These are phyloP conservation scores for Macroventuria anomochaeta DNA, from an alignment of 2,329 filamentous ascomycete genomes.

Conservation along the genomic window DNA sequence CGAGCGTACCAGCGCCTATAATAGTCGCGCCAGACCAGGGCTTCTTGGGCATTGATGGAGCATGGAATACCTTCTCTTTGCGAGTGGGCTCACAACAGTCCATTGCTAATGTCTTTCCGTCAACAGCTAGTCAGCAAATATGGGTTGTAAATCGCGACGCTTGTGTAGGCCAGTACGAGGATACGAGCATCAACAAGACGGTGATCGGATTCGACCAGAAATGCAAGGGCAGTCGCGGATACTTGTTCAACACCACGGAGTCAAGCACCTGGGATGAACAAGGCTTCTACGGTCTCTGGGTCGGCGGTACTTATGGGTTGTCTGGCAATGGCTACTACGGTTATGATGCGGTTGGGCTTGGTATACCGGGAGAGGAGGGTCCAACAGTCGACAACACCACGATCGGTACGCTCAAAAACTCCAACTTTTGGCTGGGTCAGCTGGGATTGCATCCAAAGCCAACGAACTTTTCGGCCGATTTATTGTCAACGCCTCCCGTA, in stretches of 20 bases:
- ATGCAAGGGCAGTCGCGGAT: constrained; percentile 65
- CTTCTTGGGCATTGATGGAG: constrained; percentile 48
- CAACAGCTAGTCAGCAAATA: constrained; percentile 73
- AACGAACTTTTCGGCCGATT: constrained; percentile 58
- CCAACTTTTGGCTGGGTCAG: constrained; percentile 55
- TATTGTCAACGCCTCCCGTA: constrained; percentile 56
- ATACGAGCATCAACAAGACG: constrained; percentile 56
- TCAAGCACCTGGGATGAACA: constrained; percentile 66
- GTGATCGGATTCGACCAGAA: constrained; percentile 25
- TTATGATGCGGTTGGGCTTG: constrained; percentile 56
- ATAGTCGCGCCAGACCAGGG: constrained; percentile 46
- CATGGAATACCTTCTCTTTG: constrained; percentile 73
- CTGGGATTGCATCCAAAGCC: constrained; percentile 58
- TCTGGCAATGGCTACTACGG: constrained; percentile 70
- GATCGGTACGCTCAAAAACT: constrained; percentile 49
- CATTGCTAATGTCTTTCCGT: constrained; percentile 64
- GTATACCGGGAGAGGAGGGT: constrained; percentile 47
- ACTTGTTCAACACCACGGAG: constrained; percentile 60
- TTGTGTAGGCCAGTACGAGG: constrained; percentile 32
- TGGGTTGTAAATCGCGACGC: constrained; percentile 63
- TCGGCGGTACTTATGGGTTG: constrained; percentile 63
- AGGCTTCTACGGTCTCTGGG: constrained; percentile 66
- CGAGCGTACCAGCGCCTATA: constrained; percentile 40
- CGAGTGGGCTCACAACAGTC: constrained; percentile 62
- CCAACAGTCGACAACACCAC: constrained; percentile 53